Base-by-base conservation (phyloP, 306 rosid species). In the Pachyrhizus erosus region DNA sequence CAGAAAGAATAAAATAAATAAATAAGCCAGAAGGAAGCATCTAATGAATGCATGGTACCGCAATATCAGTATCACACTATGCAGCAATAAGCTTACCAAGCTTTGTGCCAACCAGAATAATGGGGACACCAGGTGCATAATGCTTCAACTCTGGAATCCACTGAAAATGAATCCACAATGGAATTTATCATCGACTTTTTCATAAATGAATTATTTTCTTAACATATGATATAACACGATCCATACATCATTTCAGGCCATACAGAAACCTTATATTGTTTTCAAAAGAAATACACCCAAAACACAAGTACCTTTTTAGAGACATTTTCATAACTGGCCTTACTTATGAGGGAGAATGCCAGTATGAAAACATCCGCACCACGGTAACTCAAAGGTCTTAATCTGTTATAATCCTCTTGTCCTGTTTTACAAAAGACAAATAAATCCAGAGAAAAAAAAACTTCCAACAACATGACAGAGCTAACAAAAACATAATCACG, bases 111-210 rank as follows among this genome's bases (percentile, higher is more conserved):
- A 96, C 99, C 80, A 96, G 91, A 84, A 96, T 87, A 78, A 96
- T 94, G 69, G 99, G 99, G 75, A 96, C 99, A 83, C 98, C 98
- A 45, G 99, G 98, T 42, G 99, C 99, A 93, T 96, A 96, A 88
- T 96, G 99, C 91, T 96, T 96, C 96, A 96, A 92, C 93, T 96
- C 99, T 61, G 98, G 99, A 87, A 96, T 96, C 99, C 99, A 96
- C 99, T 96, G 99, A 51, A 89, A 80, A 84, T 51, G 48, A 87
- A 84, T 79, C 31, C 54, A 43, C 21, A 79, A 15, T 18, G 43
- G 49, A 75, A 52, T 54, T 54, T 37, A 58, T 75, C 73, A 82
- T 62, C 43, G 52, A 54, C 39, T 51, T 33, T 70, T 29, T 61
- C 14, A 9, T 55, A 66, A 54, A 62, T 51, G 48, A 48, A 70